phyloP scores from a whole-genome alignment of 371 early-diverging fungal species.

The Mucor circinelloides region DNA sequence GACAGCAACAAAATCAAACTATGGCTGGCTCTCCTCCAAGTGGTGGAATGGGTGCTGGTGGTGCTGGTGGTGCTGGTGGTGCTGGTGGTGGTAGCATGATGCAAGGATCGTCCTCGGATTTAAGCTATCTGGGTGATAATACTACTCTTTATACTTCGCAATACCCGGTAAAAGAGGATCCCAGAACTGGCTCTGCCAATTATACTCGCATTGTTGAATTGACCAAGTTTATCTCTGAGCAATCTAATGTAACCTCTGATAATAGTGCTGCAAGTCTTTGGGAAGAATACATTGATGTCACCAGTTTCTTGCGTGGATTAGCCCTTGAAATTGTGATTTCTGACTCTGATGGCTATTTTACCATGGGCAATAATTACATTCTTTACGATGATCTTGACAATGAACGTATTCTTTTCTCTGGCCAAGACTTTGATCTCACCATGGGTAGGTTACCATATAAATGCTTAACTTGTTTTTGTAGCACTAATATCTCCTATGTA shows the following conservation, averaged over 20 bases:
- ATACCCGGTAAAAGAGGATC: conserved; percentile 11
- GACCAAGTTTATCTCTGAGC: conserved; percentile 20
- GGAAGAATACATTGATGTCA: conserved; percentile 14
- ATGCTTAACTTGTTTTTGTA: background rate
- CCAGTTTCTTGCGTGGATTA: conserved; percentile 18
- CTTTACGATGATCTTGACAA: conserved; percentile 26
- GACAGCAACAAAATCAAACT: background rate
- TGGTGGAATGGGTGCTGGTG: background rate
- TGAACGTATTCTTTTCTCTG: conserved; percentile 19
- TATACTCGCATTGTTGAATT: conserved; percentile 17
- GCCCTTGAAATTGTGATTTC: conserved; percentile 18
- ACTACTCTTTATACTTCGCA: conserved; percentile 16
- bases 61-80: background rate
- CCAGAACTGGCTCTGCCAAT: conserved; percentile 4
- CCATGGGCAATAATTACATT: conserved; percentile 37
- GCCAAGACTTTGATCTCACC: conserved; percentile 36
- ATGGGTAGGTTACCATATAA: conserved; percentile 17
- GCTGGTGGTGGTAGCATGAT: background rate
- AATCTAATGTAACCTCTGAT: background rate
- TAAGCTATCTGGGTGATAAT: conserved; percentile 29
- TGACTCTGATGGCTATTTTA: conserved; percentile 30
- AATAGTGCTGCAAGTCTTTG: conserved; percentile 11
- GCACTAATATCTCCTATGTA: background rate
- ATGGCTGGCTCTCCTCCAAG: background rate
- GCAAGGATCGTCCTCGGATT: conserved; percentile 12